A percentile compares a stretch with the other conserved stretches of the same genome.
Evolutionary conservation across 2,329 filamentous ascomycete genomes (phyloP).

Genomic region (Stagonosporopsis tanaceti): DNA sequence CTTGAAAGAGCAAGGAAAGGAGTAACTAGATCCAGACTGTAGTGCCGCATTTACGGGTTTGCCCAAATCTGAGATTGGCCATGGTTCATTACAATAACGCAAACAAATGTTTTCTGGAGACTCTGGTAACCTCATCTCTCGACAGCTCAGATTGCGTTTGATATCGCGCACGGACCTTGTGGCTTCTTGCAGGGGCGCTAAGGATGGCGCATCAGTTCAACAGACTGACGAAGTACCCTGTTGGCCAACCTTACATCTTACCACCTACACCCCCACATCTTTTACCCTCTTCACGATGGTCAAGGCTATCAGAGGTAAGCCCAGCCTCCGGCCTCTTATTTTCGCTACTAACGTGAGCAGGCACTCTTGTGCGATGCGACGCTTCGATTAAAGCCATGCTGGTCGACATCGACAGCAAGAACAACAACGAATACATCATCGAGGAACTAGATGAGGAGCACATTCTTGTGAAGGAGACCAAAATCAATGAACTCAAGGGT

Average conservation of each 20-base stretch:
- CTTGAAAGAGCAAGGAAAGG: no score
- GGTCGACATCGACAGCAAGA: constrained; percentile 73
- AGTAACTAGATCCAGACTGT: no score
- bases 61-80: no score
- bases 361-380: constrained; percentile 81
- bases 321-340: background rate
- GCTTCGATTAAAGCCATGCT: constrained; percentile 90
- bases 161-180: background rate
- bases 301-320: constrained; percentile 63
- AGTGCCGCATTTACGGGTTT: no score
- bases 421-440: constrained; percentile 76
- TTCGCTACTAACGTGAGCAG: constrained; percentile 45
- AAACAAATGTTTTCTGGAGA: no score
- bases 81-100: no score
- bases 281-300: constrained; percentile 56
- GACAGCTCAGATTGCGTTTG: background rate
- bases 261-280: constrained; percentile 12
- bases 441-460: constrained; percentile 82
- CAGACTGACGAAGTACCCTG: constrained; percentile 31
- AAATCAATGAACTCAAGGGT: constrained; percentile 71
- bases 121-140: no score
- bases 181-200: constrained; percentile 16
- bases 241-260: constrained; percentile 27
- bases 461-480: constrained; percentile 77
- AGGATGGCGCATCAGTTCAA: constrained; percentile 24